Base-by-base conservation (phyloP, 2,329 filamentous ascomycete genomes). In the Fusarium subtropicale region DNA sequence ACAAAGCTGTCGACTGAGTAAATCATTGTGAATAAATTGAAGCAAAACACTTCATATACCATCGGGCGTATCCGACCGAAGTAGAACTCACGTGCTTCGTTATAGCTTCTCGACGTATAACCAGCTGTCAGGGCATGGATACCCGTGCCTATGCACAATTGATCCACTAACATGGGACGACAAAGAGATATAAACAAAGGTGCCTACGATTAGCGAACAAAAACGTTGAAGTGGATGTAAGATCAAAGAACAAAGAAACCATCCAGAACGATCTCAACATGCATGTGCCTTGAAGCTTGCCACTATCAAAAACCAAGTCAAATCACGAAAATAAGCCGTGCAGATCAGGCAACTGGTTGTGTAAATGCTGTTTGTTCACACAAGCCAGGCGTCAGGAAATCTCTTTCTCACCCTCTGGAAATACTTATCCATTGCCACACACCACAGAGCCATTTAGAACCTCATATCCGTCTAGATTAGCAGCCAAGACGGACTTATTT, bases 1-100 rank as follows among this genome's bases (percentile, higher is more conserved):
- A 16, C 4, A 34, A 30, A 1, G 33, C 5, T 2, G 1, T 1
- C 16, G 0, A 10, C 5, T 18, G 1, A 16, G 3, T 1, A 15
- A 3, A 7, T 1, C 5, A 16, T 18, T 34, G 1, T 18, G 1
- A 18, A 18, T 7, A 13, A 10, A 34, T 16, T 3, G 33, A 18
- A 7, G 9, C 33, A 8, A 10, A 3, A 34, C 10, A 7, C 9
- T 18, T 4, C 3, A 34, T 7, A 34, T 34, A 7, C 9, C 16
- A 34, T 34, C 4, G 10, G 9, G 8, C 3, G 18, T 34, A 34
- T 18, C 5, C 5, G 33, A 18, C 12, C 8, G 7, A 1, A 15
- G 1, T 1, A 0, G 11, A 20, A 13, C n/a, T 4, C 12, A 39
- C 2, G 7, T 15, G 12, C n/a, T 39, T 5, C 12, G 11, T 8